Evolutionary conservation across 2,329 filamentous ascomycete species (phyloP).

Genomic region (Monosporascus sp.): DNA sequence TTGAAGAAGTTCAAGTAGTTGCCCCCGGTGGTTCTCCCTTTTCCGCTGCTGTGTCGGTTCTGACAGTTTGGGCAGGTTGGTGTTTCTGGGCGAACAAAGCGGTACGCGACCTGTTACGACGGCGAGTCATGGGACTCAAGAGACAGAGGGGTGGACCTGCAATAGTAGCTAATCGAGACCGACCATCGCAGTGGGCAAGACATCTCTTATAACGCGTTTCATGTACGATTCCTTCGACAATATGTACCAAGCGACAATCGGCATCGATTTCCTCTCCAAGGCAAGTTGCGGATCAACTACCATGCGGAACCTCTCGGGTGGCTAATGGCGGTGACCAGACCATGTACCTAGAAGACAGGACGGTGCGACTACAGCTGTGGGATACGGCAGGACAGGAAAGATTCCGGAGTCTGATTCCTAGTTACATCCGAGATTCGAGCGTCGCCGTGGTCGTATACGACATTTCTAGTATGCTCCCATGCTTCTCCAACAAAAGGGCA

Average conservation of each 20-base stretch:
- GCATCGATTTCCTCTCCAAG: slow-evolving; percentile 99
- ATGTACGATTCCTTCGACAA: slow-evolving; percentile 99
- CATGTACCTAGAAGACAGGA: slow-evolving; percentile 99
- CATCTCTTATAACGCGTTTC: slow-evolving; percentile 95
- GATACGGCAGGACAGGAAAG: slow-evolving; percentile 97
- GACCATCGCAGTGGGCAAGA: slow-evolving; percentile 76
- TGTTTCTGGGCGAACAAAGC: slow-evolving; percentile 97
- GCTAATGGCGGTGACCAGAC: slow-evolving; percentile 49
- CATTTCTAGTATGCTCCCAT: slow-evolving; percentile 65
- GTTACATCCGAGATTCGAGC: slow-evolving; percentile 96
- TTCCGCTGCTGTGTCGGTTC: background rate
- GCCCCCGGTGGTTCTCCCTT: background rate
- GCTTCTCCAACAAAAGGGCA: background rate
- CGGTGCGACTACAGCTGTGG: slow-evolving; percentile 95
- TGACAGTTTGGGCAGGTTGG: slow-evolving; percentile 56
- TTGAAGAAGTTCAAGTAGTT: slow-evolving; percentile 99
- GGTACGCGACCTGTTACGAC: slow-evolving; percentile 53
- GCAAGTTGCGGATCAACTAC: slow-evolving; percentile 38
- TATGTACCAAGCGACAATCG: slow-evolving; percentile 98
- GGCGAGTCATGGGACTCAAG: background rate
- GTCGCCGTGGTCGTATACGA: slow-evolving; percentile 99
- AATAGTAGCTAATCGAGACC: slow-evolving; percentile 4
- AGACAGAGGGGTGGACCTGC: background rate
- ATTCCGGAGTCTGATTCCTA: slow-evolving; percentile 94
- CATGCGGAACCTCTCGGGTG: background rate